Evolutionary conservation across 345 rosid genomes (phyloP).

Genomic region (Gynandropsis gynandra): DNA sequence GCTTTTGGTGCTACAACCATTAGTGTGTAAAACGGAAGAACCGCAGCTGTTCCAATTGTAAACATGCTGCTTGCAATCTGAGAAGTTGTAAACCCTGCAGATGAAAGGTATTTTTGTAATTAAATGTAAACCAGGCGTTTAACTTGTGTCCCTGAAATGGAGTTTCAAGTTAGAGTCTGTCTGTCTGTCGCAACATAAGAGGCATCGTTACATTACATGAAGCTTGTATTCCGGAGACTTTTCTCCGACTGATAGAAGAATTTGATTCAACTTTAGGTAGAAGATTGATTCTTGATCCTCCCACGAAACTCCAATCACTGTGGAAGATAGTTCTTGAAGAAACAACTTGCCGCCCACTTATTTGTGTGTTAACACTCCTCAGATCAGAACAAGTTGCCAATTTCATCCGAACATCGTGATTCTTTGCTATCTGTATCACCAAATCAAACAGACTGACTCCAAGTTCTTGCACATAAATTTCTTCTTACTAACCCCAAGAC

Average conservation of each 20-base stretch:
- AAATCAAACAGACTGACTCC: background rate
- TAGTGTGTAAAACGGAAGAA: constrained; percentile 84
- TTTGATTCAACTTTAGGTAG: constrained; percentile 23
- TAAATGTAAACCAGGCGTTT: too few species aligned
- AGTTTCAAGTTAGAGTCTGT: too few species aligned
- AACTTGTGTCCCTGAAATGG: background rate
- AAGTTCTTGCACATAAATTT: background rate
- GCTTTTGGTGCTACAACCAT: constrained; percentile 94
- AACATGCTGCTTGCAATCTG: constrained; percentile 64
- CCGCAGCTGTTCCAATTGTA: constrained; percentile 68
- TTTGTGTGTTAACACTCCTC: constrained; percentile 17
- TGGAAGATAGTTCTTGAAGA: constrained; percentile 23
- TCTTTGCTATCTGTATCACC: constrained; percentile 6
- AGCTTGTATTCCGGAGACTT: constrained; percentile 39
- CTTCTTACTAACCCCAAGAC: background rate
- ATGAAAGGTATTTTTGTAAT: constrained; percentile 1
- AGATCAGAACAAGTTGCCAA: constrained; percentile 25
- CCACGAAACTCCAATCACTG: constrained; percentile 45
- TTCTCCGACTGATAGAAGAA: constrained; percentile 20
- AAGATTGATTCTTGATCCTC: constrained; percentile 46
- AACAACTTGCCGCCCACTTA: constrained; percentile 25
- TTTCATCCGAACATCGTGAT: constrained; percentile 17
- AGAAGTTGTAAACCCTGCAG: constrained; percentile 56
- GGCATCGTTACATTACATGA: constrained; percentile 50
- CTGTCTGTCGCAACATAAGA: background rate